Base-by-base conservation (phyloP, 352 stramenopile genomes). In the Phytophthora citricola region DNA sequence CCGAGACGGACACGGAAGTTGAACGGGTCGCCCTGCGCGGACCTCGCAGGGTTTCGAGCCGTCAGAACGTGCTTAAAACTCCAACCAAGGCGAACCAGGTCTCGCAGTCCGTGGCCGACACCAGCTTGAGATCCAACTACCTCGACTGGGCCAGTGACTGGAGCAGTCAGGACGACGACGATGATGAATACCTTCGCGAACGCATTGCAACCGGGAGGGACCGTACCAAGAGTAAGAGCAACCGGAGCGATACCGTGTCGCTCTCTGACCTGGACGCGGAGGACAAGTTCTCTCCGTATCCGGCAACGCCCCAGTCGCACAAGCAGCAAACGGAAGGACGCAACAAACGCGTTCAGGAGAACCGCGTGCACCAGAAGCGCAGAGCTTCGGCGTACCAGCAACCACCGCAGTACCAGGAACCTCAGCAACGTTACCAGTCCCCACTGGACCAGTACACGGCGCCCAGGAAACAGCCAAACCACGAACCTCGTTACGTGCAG, bases 261-360 rank as follows among this genome's bases (percentile, higher is more conserved):
- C 44, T 78, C 15, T 78, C 71, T 0, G 71, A 78, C 34, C 40
- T 78, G 3, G 43, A 75, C 31, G 49, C 62, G 9, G 71, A 73
- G 17, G 71, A 78, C 44, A 73, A 78, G 54, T 78, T 78, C 58
- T 72, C 61, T 17, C 71, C 71, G 9, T 78, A 78, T 39, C 71
- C 71, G 14, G 29, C 61, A 6, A 59, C 31, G 22, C 71, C 66
- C 32, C 51, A 62, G 32, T 58, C 55, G 36, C 62, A 75, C 57
- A 64, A 47, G 3, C 41, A 55, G n/a, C 71, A 78, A 52, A 63
- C 62, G 11, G 66, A 78, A 71, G 66, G 71, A 60, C 71, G 70
- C 36, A 75, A 78, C 66, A 70, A 64, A 46, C 65, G 56, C 7
- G 65, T 72, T 5, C 65, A 61, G 27, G 65, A 78, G 39, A 75